Conservation (phyloP, 768 basidiomycete genomes). For the Sutorius australiensis region DNA sequence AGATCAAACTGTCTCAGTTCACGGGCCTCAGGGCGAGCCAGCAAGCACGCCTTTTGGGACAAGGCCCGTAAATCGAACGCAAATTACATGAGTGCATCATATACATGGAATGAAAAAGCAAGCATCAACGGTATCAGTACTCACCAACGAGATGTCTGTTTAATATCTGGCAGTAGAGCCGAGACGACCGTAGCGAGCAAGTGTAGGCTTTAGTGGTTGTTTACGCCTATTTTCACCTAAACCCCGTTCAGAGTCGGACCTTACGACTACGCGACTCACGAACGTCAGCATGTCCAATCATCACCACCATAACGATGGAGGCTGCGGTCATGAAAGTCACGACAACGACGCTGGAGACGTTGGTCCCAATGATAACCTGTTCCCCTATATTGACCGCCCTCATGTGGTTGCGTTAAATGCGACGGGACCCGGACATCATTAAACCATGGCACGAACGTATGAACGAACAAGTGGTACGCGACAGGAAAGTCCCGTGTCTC, state of each 20-base stretch:
- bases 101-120: conserved; percentile 10
- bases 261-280: too few species aligned
- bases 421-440: conserved; percentile 51
- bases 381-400: conserved; percentile 65
- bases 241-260: neutral
- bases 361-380: conserved; percentile 70
- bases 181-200: neutral
- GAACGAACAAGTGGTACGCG: conserved; percentile 63
- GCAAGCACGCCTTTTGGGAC: conserved; percentile 74
- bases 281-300: conserved; percentile 17
- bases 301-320: conserved; percentile 44
- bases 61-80: conserved; percentile 71
- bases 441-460: conserved; percentile 84
- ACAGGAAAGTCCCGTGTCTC: neutral
- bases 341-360: conserved; percentile 46
- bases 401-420: conserved; percentile 83
- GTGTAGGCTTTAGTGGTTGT: conserved; percentile 16
- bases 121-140: conserved; percentile 1
- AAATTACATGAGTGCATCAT: conserved; percentile 80
- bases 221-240: conserved; percentile 20
- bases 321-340: conserved; percentile 57
- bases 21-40: conserved; percentile 64
- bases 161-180: neutral
- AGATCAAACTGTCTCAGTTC: conserved; percentile 65
- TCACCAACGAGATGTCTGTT: conserved; percentile 6